These are phyloP conservation scores for Phoma sp. DNA, from an alignment of 2,329 filamentous ascomycete species.

Conservation along the genomic window DNA sequence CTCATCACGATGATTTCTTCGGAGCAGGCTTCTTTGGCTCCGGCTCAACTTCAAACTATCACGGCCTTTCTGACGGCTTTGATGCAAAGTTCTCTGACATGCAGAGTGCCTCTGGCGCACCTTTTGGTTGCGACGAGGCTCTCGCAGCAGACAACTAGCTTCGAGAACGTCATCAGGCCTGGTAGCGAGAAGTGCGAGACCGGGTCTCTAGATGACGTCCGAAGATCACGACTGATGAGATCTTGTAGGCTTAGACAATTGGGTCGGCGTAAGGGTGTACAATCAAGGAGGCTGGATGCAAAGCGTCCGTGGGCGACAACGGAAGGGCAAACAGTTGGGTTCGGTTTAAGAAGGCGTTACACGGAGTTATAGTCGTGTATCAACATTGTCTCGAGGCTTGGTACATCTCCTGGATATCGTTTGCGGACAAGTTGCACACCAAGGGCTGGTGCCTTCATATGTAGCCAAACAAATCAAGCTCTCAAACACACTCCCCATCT, in stretches of 20 bases:
- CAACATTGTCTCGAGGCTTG: slow-evolving; percentile 25
- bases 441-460: slow-evolving; percentile 44
- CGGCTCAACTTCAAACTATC: slow-evolving; percentile 37
- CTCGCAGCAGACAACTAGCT: slow-evolving; percentile 51
- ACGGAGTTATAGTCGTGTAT: slow-evolving; percentile 37
- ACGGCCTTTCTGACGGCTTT: slow-evolving; percentile 47
- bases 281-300: slow-evolving; percentile 28
- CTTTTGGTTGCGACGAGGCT: slow-evolving; percentile 57
- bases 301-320: slow-evolving; percentile 20
- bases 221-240: slow-evolving; percentile 37
- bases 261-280: slow-evolving; percentile 36
- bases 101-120: slow-evolving; percentile 56
- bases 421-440: slow-evolving; percentile 39
- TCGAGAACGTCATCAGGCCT: slow-evolving; percentile 33
- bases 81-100: slow-evolving; percentile 52
- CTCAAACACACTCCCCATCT: background rate
- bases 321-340: slow-evolving; percentile 23
- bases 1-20: slow-evolving; percentile 46
- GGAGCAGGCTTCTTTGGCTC: slow-evolving; percentile 41
- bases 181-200: slow-evolving; percentile 28
- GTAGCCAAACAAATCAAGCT: slow-evolving; percentile 37
- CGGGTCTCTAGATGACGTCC: slow-evolving; percentile 30
- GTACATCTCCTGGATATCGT: slow-evolving; percentile 28
- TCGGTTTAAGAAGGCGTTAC: slow-evolving; percentile 28
- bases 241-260: slow-evolving; percentile 37